Evolutionary conservation across 2,329 filamentous ascomycete species (phyloP), one percentile per base, ranked within the genome.

Genomic region (Exserohilum turcica): DNA sequence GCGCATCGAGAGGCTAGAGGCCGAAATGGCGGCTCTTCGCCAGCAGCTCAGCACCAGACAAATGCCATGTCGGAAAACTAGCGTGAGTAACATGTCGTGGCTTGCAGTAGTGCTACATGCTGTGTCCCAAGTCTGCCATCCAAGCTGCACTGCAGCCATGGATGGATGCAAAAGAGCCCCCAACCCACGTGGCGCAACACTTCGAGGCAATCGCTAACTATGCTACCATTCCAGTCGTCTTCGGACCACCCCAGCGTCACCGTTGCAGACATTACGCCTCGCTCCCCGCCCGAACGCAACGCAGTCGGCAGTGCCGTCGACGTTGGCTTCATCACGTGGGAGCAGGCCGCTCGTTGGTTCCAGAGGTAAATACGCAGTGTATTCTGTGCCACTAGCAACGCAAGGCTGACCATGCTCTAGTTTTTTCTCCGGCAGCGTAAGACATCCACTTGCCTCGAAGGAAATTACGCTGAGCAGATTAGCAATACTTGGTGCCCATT

Each of bases 401-500:
- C 18, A 16, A 33, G 43, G 32, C 15, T 56, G 35, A 60, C 53
- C 7, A 53, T 36, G 47, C n/a, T 3, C 3, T 38, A 67, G 66
- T 31, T 72, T 73, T 54, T 73, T 73, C 36, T 59, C 59, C 8
- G 69, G 69, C 21, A 68, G 65, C 47, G 68, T 70, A 66, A 31
- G 56, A 8, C 12, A 16, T 33, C 10, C 6, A 10, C 9, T 8
- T 16, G 6, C 6, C 5, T 15, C 15, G 13, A 27, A 27, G 2
- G 7, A n/a, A n/a, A 28, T 9, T 12, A 48, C 6, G 15, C 36
- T 61, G 33, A 56, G 7, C 21, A 21, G 13, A 5, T 40, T n/a
- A 78, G 75, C 76, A 82, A 61, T 77, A 77, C 54, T 77, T 80
- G 40, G 79, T 82, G 3, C 79, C 80, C 0, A 74, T 82, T 2